phyloP scores from a whole-genome alignment of 192 early-diverging fungal genomes.

The Backusella sp. region DNA sequence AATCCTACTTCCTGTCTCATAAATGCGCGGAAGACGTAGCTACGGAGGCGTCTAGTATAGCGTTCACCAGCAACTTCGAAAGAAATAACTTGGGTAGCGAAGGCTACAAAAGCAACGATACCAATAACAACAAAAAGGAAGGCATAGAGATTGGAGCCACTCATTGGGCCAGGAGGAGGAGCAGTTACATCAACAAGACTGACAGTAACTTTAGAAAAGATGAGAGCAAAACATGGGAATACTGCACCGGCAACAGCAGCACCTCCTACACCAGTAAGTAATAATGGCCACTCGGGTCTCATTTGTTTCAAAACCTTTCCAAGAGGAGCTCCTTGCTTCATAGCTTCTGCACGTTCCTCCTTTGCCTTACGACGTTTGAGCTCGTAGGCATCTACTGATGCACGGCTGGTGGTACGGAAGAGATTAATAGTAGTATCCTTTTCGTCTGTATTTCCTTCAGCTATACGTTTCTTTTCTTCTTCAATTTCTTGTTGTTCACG shows the following conservation, averaged over 20 bases:
- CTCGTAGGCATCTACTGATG: constrained; percentile 31
- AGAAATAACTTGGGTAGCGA: constrained; percentile 9
- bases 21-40: constrained; percentile 62
- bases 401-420: constrained; percentile 11
- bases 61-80: constrained; percentile 33
- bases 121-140: constrained; percentile 35
- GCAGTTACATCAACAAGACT: constrained; percentile 34
- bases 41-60: constrained; percentile 26
- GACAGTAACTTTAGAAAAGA: constrained; percentile 46
- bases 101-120: constrained; percentile 18
- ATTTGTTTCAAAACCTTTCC: constrained; percentile 48
- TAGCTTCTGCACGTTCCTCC: constrained; percentile 35
- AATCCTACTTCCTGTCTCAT: constrained; percentile 83
- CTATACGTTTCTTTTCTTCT: background rate
- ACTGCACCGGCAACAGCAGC: constrained; percentile 69
- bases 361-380: constrained; percentile 34
- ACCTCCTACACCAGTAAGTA: constrained; percentile 59
- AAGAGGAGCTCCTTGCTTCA: constrained; percentile 54
- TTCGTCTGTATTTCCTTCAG: background rate
- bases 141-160: constrained; percentile 29
- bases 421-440: constrained; percentile 10
- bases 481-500: constrained; percentile 6
- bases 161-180: constrained; percentile 25
- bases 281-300: constrained; percentile 49
- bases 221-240: constrained; percentile 76